Base-by-base conservation (phyloP, 495 filamentous ascomycete genomes). In the Daldinia childiae region DNA sequence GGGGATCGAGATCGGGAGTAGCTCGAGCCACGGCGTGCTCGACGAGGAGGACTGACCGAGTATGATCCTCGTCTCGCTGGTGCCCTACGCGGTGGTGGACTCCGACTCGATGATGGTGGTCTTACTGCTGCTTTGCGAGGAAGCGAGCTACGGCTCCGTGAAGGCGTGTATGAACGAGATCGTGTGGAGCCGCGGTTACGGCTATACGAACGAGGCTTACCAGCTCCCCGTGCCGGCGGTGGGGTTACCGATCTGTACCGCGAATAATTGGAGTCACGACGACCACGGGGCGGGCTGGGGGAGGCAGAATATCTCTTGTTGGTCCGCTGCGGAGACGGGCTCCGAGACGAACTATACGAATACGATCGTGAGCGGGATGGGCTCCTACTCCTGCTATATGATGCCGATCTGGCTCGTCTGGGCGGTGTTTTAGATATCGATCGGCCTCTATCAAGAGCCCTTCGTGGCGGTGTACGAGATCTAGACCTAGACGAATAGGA, bases 401-500 rank as follows among this genome's bases (percentile, higher is more conserved):
- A 82, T 30, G 76, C 74, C 54, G 71, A 74, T 45, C 74, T 69
- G 14, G 51, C 69, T n/a, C 79, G 77, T 52, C 79, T 74, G 15
- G 75, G 79, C 30, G 81, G 81, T 1, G 83, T 82, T 72, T 80
- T 80, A 14, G 84, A 84, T 19, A 76, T 4, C 8, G 81, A 80
- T 41, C 80, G 80, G 11, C 66, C 73, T 50, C 76, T 72, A 26
- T 73, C 68, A 15, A 77, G 64, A 17, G 75, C 70, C 65, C 74
- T 74, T 55, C 71, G 62, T 57, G 78, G 76, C 3, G 69, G 78
- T 17, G 77, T 76, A 21, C 73, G 76, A 30, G 84, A 82, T 64
- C 80, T 78, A 0, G 84, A 82, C 64, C 81, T 77, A 3, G 83
- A 84, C 50, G 85, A 83, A 71, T 84, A 84, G 12, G 87, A 88